These are phyloP conservation scores for Mortierella sp. DNA, from an alignment of 371 early-diverging fungal genomes.

Conservation along the genomic window DNA sequence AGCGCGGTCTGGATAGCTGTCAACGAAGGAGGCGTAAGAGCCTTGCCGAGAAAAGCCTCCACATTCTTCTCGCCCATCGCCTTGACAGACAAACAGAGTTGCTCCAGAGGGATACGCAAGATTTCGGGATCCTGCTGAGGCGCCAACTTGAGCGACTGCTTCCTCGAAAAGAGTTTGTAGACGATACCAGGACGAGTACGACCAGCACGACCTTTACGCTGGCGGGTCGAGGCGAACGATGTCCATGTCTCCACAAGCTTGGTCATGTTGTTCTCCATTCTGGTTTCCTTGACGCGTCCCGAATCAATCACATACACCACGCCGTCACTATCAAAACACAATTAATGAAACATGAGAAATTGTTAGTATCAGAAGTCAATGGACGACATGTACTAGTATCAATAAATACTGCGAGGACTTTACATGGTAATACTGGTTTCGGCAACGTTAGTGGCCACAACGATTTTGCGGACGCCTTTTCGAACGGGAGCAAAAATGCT, in stretches of 20 bases:
- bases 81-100: slow-evolving; percentile 87
- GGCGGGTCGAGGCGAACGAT: slow-evolving; percentile 86
- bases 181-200: slow-evolving; percentile 89
- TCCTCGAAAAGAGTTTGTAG: slow-evolving; percentile 76
- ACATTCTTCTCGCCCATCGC: slow-evolving; percentile 77
- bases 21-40: slow-evolving; percentile 83
- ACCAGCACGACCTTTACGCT: slow-evolving; percentile 96
- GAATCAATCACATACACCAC: slow-evolving; percentile 95
- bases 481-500: slow-evolving; percentile 75
- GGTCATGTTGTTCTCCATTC: slow-evolving; percentile 72
- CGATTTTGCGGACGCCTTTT: slow-evolving; percentile 83
- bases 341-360: background rate
- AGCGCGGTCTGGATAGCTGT: slow-evolving; percentile 75
- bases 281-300: slow-evolving; percentile 89
- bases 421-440: slow-evolving; percentile 97
- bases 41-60: slow-evolving; percentile 69
- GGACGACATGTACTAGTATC: background rate
- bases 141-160: slow-evolving; percentile 67
- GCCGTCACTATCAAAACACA: slow-evolving; percentile 76
- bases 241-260: slow-evolving; percentile 77
- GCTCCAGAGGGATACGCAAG: slow-evolving; percentile 84
- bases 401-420: slow-evolving; percentile 25
- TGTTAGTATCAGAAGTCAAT: background rate
- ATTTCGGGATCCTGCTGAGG: slow-evolving; percentile 84
- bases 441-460: slow-evolving; percentile 96